phyloP scores from a whole-genome alignment of 352 stramenopile genomes.

The Phytopythium ostracodes region DNA sequence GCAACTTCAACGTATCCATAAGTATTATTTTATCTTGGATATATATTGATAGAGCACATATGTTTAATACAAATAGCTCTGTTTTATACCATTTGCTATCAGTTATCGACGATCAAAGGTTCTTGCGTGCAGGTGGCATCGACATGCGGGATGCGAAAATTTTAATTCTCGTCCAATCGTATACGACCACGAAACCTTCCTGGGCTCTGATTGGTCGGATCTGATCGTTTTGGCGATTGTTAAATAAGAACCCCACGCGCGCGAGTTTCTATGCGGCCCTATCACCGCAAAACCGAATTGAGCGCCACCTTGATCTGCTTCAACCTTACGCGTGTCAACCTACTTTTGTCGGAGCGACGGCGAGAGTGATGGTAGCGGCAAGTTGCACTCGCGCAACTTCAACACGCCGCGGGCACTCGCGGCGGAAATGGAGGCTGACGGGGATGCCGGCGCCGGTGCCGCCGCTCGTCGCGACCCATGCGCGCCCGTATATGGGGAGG shows the following conservation, averaged over 20 bases:
- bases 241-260: neutral
- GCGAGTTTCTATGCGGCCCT: no score
- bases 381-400: slow-evolving; percentile 16
- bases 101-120: neutral
- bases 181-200: neutral
- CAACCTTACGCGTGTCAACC: neutral
- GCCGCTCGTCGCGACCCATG: no score
- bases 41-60: no score
- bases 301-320: neutral
- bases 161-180: neutral
- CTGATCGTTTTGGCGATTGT: neutral
- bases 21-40: no score
- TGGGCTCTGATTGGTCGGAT: neutral
- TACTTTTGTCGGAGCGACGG: neutral
- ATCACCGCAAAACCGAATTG: neutral
- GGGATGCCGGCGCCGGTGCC: neutral
- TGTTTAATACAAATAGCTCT: no score
- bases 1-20: slow-evolving; percentile 6
- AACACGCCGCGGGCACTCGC: neutral
- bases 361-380: slow-evolving; percentile 29
- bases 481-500: neutral
- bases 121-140: neutral
- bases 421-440: neutral
- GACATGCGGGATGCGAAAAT: neutral
- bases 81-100: neutral